Evolutionary conservation across 2,329 filamentous ascomycete genomes (phyloP), one percentile per base, ranked within the genome.

Genomic region (Whalleya microplaca): DNA sequence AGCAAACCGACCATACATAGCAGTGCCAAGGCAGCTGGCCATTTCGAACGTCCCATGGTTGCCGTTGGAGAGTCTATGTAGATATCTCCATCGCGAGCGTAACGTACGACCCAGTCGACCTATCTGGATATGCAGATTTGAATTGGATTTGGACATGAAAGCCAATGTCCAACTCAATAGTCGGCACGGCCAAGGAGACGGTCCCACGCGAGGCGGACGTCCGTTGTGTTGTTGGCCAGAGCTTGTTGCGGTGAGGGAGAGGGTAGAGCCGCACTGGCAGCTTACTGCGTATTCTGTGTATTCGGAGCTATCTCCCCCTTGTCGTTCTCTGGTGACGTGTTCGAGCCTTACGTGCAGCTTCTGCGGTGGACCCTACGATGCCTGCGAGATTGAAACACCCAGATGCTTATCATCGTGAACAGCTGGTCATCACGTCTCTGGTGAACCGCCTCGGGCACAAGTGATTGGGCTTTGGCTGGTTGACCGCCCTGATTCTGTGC

Each of bases 181-280:
- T 37, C 48, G 45, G 48, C 51, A 18, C 23, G 44, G 27, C 41
- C 44, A 57, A 44, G 23, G 43, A 20, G 42, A 6, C 42, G 19
- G 42, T 44, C 27, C 54, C 50, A 52, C 55, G 44, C 45, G 9
- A 48, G 45, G 54, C 51, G 52, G 51, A 41, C 4, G 32, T 12
- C 8, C 32, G 14, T 37, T 37, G 6, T 54, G 51, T 49, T 32
- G 44, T 29, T 56, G 55, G 55, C 45, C 46, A 56, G 52, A 51
- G 52, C 55, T 60, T 56, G 44, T 60, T 62, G 59, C 60, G 60
- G 60, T 62, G 60, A 37, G 14, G 3, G 4, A 14, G 32, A 8
- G 32, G 10, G 32, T 27, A 62, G 59, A 57, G 54, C 59, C 53
- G 49, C 56, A 27, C 23, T 27, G 23, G 32, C 32, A 37, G 32